phyloP scores from a whole-genome alignment of 2,329 filamentous ascomycete genomes.

The Pezicula rhizophila region DNA sequence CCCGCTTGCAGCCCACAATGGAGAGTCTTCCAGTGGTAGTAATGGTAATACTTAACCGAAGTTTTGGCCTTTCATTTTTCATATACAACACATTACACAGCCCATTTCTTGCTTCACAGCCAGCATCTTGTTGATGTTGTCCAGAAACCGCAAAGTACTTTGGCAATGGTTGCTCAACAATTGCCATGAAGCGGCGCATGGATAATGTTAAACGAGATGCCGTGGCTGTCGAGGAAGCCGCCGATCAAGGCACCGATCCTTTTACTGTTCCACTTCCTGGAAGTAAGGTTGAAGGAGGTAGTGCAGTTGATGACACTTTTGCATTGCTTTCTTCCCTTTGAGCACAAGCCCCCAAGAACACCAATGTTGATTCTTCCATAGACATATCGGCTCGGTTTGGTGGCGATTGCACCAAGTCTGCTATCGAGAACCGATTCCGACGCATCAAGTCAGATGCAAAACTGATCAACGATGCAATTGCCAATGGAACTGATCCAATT shows the following conservation, averaged over 20 bases:
- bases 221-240: conserved; percentile 3
- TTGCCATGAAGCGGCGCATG: background rate
- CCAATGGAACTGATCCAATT: conserved; percentile 28
- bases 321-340: background rate
- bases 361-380: conserved; percentile 15
- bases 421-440: conserved; percentile 34
- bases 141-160: background rate
- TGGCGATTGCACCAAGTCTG: conserved; percentile 27
- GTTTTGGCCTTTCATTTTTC: too few relatives aligned
- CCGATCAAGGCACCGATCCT: conserved; percentile 12
- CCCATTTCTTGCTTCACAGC: too few relatives aligned
- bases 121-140: too few relatives aligned
- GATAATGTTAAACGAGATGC: background rate
- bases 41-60: too few relatives aligned
- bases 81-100: too few relatives aligned
- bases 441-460: conserved; percentile 33
- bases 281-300: background rate
- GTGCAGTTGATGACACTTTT: background rate
- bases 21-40: too few relatives aligned
- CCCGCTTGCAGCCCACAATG: background rate
- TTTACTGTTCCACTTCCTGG: conserved; percentile 3
- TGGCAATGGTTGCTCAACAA: background rate
- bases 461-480: conserved; percentile 27
- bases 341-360: conserved; percentile 2
- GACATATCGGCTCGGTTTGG: conserved; percentile 23